These are phyloP conservation scores for Lactarius hatsudake DNA, from an alignment of 768 basidiomycete species.

Conservation along the genomic window DNA sequence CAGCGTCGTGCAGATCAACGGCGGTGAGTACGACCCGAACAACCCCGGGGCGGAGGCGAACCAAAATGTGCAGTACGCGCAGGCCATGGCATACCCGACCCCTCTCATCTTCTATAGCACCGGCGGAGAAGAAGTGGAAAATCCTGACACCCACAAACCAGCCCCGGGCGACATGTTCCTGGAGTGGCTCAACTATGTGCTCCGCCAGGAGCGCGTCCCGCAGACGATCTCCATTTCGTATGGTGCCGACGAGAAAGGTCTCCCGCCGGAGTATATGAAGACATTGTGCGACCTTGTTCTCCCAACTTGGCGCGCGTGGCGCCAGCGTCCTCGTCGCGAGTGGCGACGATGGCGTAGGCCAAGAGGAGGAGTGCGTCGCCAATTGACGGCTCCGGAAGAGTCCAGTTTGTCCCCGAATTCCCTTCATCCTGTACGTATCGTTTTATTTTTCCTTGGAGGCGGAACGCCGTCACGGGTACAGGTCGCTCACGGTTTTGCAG, in stretches of 20 bases:
- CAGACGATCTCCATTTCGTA: not conserved
- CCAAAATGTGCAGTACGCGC: too few relatives aligned
- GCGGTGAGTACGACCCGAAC: not conserved
- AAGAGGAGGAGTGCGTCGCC: not conserved
- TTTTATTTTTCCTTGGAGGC: too few relatives aligned
- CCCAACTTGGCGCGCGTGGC: not conserved
- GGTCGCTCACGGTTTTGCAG: too few relatives aligned
- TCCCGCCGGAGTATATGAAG: not conserved
- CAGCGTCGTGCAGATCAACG: not conserved
- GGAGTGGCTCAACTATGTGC: too few relatives aligned
- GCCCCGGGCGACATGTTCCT: too few relatives aligned
- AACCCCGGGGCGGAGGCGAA: too few relatives aligned
- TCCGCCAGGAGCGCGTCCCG: not conserved
- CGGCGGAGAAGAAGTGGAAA: too few relatives aligned
- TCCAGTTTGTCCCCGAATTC: not conserved
- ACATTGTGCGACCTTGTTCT: not conserved
- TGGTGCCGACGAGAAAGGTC: not conserved
- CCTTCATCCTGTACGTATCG: not conserved
- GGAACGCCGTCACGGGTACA: too few relatives aligned
- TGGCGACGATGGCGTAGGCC: not conserved
- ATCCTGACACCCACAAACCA: too few relatives aligned
- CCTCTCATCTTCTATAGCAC: too few relatives aligned
- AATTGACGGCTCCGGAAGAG: too few relatives aligned
- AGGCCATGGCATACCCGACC: too few relatives aligned
- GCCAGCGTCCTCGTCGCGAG: not conserved